phyloP scores from a whole-genome alignment of 2,329 filamentous ascomycete genomes.

The Clonostachys solani region DNA sequence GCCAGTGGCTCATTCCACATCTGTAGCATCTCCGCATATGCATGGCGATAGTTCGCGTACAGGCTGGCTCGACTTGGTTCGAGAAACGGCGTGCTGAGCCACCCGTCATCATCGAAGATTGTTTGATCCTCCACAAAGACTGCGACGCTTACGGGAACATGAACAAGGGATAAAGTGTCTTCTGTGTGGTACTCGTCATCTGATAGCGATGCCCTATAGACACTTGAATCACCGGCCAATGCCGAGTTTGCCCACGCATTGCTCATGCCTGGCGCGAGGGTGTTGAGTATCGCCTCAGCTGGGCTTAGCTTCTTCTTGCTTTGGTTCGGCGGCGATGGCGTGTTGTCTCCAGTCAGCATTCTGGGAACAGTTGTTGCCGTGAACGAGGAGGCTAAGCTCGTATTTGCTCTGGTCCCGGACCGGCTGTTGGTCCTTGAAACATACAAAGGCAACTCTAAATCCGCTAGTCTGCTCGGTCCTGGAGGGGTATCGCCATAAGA shows the following conservation, averaged over 20 bases:
- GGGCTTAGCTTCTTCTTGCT: slow-evolving; percentile 54
- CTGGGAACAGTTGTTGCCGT: slow-evolving; percentile 46
- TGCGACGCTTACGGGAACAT: slow-evolving; percentile 46
- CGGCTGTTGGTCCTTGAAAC: neutral
- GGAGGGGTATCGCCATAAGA: slow-evolving; percentile 61
- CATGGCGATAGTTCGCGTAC: slow-evolving; percentile 58
- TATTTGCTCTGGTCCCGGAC: slow-evolving; percentile 1
- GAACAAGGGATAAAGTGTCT: slow-evolving; percentile 25
- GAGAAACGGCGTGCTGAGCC: slow-evolving; percentile 55
- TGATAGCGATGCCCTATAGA: slow-evolving; percentile 45
- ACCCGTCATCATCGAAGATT: slow-evolving; percentile 66
- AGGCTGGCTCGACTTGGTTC: slow-evolving; percentile 41
- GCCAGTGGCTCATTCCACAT: slow-evolving; percentile 61
- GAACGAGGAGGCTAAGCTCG: slow-evolving; percentile 50
- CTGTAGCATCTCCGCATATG: slow-evolving; percentile 66
- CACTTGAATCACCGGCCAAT: slow-evolving; percentile 45
- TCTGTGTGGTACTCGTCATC: slow-evolving; percentile 43
- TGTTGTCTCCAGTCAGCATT: slow-evolving; percentile 28
- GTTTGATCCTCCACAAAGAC: slow-evolving; percentile 56
- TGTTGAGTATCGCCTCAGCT: slow-evolving; percentile 54
- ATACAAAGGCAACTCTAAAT: neutral
- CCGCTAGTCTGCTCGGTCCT: slow-evolving; percentile 7
- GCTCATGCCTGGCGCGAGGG: slow-evolving; percentile 39
- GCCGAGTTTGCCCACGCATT: slow-evolving; percentile 1
- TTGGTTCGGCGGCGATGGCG: slow-evolving; percentile 38